Evolutionary conservation across 257 asterid species (phyloP), one percentile per base, ranked within the genome.

Genomic region (Petunia axillaris): DNA sequence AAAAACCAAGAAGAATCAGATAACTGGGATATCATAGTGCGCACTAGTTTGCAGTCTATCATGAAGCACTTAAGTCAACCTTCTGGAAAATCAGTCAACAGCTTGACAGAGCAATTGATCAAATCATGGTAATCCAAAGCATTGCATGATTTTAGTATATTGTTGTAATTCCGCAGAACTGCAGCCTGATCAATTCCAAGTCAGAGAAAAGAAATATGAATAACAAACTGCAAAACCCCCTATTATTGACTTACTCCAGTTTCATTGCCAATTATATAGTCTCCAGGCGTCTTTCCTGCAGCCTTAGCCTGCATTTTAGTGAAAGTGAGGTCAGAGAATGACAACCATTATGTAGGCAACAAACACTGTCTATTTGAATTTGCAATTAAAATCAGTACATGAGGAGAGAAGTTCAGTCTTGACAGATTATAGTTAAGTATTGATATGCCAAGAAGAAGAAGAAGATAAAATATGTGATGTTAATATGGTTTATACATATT

Each of bases 71-170:
- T 76, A 85, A 75, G 84, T 86, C 68, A 84, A 95, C 99, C 99
- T 91, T 88, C 91, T 62, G 99, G 96, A 91, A 93, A 95, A 80
- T 93, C 97, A 57, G 86, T 89, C 58, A 93, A 89, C 77, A 95
- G 91, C 88, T 90, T 92, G 91, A 90, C 86, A 15, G 97, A 93
- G 81, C 87, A 91, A 87, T 91, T 90, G 89, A 95, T 93, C 85
- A 95, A 90, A 84, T 95, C 98, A 83, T 92, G 95, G 91, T 93
- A 93, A 85, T 95, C 99, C 89, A 95, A 83, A 80, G 99, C 98
- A 80, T 95, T 92, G 80, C 99, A 95, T 35, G 99, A 91, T 87
- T 92, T 88, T 80, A 95, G 88, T 80, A 93, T 91, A 84, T 89
- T 87, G 25, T 85, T 81, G 82, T 95, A 93, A 84, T 87, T 90